phyloP scores from a whole-genome alignment of 805 yeast species.

The Starmerella powellii region DNA sequence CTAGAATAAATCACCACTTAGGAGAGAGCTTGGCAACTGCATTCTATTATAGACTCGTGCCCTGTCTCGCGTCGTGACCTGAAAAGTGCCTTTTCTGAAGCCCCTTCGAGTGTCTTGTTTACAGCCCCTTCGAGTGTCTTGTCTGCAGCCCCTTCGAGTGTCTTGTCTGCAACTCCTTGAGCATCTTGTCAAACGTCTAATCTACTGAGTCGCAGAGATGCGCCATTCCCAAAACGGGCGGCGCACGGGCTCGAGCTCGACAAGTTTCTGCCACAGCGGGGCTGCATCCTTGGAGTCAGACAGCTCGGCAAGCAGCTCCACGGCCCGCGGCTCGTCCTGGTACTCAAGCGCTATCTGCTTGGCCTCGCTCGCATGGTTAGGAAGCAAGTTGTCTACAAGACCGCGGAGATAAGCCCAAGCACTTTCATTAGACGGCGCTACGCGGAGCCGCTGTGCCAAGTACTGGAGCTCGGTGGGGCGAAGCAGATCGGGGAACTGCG shows the following conservation, averaged over 20 bases:
- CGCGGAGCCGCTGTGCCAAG: slow-evolving; percentile 37
- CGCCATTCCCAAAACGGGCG: slow-evolving; percentile 8
- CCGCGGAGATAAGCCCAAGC: slow-evolving; percentile 77
- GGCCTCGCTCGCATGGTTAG: slow-evolving; percentile 1
- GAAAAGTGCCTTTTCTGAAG: no score
- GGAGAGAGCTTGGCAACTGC: no score
- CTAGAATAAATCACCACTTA: no score
- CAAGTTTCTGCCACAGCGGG: slow-evolving; percentile 2
- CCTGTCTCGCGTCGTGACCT: no score
- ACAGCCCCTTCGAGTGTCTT: no score
- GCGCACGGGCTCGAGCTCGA: slow-evolving; percentile 11
- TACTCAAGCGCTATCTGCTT: slow-evolving; percentile 2
- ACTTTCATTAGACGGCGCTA: slow-evolving; percentile 71
- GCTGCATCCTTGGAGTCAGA: slow-evolving; percentile 1
- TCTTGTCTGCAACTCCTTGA: no score
- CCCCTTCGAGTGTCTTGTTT: no score
- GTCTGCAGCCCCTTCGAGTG: no score
- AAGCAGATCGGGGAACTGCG: slow-evolving; percentile 15
- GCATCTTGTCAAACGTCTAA: no score
- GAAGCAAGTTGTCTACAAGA: slow-evolving; percentile 23
- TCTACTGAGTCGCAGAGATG: neutral
- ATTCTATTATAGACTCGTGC: no score
- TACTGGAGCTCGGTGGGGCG: slow-evolving; percentile 42
- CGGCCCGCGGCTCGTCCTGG: slow-evolving; percentile 7
- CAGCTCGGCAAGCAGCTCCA: slow-evolving; percentile 15